These are phyloP conservation scores for Sporothrix curviconia DNA, from an alignment of 2,329 filamentous ascomycete species.

Conservation along the genomic window DNA sequence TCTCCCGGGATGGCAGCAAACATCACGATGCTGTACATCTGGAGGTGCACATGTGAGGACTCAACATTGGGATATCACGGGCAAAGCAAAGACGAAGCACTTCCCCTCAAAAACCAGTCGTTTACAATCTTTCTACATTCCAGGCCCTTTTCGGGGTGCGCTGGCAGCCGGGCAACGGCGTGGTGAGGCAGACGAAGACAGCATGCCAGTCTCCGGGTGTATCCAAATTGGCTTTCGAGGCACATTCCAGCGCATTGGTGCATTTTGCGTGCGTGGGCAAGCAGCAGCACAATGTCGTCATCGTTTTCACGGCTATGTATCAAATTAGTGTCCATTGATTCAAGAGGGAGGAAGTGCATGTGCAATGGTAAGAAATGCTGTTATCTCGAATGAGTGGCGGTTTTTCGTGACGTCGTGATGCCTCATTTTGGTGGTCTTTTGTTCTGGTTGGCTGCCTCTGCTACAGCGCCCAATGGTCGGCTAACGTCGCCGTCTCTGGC, in stretches of 20 bases:
- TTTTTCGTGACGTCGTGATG: too few relatives aligned
- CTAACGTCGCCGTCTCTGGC: neutral
- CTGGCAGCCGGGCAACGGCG: slow-evolving; percentile 10
- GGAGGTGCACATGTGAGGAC: too few relatives aligned
- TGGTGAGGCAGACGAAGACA: neutral
- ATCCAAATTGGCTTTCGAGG: neutral
- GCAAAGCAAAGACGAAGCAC: neutral
- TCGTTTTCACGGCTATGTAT: neutral
- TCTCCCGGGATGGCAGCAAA: too few relatives aligned
- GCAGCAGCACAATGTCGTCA: neutral
- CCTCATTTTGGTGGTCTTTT: neutral
- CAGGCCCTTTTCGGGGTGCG: neutral
- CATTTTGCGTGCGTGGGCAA: neutral
- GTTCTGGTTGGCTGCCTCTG: neutral
- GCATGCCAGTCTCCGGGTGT: neutral
- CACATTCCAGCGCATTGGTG: neutral
- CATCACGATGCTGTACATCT: too few relatives aligned
- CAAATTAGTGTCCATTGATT: too few relatives aligned
- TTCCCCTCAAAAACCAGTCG: neutral
- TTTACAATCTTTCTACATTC: slow-evolving; percentile 12
- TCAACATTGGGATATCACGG: too few relatives aligned
- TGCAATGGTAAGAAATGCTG: too few relatives aligned
- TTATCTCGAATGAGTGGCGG: too few relatives aligned
- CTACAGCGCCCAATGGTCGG: neutral
- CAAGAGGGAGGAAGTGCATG: too few relatives aligned